Evolutionary conservation across 305 asterid species (phyloP).

Genomic region (Fraxinus floribunda): DNA sequence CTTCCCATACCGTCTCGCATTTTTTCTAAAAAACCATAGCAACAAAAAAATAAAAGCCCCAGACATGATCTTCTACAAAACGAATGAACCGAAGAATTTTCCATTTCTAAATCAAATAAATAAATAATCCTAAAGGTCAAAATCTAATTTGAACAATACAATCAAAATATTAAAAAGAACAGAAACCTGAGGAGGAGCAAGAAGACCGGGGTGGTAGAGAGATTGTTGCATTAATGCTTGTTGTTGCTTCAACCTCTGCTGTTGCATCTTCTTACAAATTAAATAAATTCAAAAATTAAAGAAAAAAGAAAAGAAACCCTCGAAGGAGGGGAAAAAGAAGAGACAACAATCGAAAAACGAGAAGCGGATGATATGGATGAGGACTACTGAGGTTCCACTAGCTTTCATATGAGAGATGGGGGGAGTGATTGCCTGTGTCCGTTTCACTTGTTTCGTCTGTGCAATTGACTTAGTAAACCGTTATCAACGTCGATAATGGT

Average conservation of each 20-base stretch:
- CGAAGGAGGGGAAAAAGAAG: conserved; percentile 22
- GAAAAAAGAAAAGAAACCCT: conserved; percentile 38
- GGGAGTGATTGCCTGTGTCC: conserved; percentile 16
- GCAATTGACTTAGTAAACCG: conserved; percentile 17
- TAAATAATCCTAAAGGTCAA: not conserved
- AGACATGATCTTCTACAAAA: conserved; percentile 8
- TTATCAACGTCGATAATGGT: too few relatives aligned
- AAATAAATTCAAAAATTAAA: not conserved
- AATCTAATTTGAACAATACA: not conserved
- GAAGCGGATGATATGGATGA: conserved; percentile 26
- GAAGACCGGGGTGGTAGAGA: conserved; percentile 54
- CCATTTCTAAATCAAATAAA: not conserved
- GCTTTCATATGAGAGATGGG: not conserved
- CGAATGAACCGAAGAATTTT: not conserved
- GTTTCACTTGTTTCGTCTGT: not conserved
- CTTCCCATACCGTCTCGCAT: not conserved
- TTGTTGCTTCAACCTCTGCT: conserved; percentile 44
- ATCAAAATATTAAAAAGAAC: not conserved
- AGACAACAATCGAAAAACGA: conserved; percentile 12
- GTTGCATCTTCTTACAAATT: conserved; percentile 31
- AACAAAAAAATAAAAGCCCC: not conserved
- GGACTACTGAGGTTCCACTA: not conserved
- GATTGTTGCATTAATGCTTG: conserved; percentile 61
- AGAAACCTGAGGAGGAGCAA: conserved; percentile 57
- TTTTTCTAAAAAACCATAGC: not conserved